These are phyloP conservation scores for Haematococcus lacustris DNA, from an alignment of 139 green algal genomes.

Conservation along the genomic window DNA sequence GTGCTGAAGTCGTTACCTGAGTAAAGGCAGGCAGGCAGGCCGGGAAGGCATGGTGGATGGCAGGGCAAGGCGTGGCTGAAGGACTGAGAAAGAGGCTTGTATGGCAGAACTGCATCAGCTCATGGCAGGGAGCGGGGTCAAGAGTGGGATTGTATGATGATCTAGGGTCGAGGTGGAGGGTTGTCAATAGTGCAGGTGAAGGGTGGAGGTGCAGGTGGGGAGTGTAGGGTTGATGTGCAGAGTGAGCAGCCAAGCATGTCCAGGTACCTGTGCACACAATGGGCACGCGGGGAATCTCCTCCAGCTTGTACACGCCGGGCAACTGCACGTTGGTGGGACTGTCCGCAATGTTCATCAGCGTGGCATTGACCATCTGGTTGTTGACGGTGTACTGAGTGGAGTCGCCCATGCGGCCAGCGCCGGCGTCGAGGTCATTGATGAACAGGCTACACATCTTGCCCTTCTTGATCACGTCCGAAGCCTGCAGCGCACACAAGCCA, in stretches of 20 bases:
- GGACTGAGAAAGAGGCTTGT: background rate
- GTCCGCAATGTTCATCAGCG: constrained; percentile 99
- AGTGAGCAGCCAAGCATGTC: background rate
- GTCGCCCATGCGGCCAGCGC: constrained; percentile 91
- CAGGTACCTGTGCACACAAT: constrained; percentile 78
- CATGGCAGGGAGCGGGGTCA: background rate
- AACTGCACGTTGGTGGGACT: constrained; percentile 99
- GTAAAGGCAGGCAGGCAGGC: too few species aligned
- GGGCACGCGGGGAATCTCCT: constrained; percentile 91
- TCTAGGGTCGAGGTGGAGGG: too few species aligned
- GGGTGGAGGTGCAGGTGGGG: too few species aligned
- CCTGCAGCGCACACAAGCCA: constrained; percentile 30
- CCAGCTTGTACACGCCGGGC: constrained; percentile 87
- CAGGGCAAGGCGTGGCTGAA: too few species aligned
- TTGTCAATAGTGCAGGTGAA: too few species aligned
- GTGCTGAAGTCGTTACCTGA: constrained; percentile 99
- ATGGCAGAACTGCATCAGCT: too few species aligned
- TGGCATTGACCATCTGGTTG: constrained; percentile 99
- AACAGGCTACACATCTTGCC: constrained; percentile 97
- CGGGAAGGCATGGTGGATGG: too few species aligned
- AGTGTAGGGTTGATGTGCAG: background rate
- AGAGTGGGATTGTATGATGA: background rate
- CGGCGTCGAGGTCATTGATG: constrained; percentile 99
- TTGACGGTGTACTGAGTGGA: constrained; percentile 99
- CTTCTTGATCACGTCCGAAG: constrained; percentile 98